Conservation (phyloP, 2,329 filamentous ascomycete genomes). For the Penicillium sp. region DNA sequence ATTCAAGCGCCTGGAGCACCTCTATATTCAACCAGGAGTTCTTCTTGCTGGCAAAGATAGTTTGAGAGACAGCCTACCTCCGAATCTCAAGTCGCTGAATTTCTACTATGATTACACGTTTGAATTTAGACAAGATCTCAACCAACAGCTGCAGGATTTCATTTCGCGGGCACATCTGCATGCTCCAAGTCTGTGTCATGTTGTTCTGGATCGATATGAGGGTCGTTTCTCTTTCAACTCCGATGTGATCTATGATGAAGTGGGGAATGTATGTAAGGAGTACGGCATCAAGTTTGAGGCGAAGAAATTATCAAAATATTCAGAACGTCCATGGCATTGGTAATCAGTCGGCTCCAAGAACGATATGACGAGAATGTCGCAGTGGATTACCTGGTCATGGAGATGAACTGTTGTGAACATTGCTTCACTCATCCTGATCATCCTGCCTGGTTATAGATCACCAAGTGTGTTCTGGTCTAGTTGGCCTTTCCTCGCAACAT, state of each 20-base stretch:
- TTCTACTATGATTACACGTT: neutral
- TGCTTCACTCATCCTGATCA: too few species aligned
- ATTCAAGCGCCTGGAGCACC: neutral
- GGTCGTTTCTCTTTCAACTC: too few species aligned
- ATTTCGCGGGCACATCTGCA: neutral
- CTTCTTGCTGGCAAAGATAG: neutral
- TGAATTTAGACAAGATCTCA: neutral
- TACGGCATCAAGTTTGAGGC: neutral
- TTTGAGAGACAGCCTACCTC: neutral
- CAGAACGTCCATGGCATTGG: neutral
- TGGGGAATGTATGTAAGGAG: neutral
- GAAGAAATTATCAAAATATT: neutral
- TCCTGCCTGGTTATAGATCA: too few species aligned
- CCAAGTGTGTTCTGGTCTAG: too few species aligned
- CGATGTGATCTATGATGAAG: neutral
- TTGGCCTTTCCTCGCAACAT: too few species aligned
- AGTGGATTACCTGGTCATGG: too few species aligned
- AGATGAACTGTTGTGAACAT: too few species aligned
- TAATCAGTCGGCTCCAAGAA: neutral
- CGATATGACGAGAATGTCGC: too few species aligned
- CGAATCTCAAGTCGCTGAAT: neutral
- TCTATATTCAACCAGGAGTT: neutral
- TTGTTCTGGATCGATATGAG: neutral
- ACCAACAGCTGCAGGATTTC: neutral
- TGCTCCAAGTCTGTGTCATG: neutral